These are phyloP conservation scores for Hemileia vastatrix DNA, from an alignment of 1,284 basidiomycete genomes.

Conservation along the genomic window DNA sequence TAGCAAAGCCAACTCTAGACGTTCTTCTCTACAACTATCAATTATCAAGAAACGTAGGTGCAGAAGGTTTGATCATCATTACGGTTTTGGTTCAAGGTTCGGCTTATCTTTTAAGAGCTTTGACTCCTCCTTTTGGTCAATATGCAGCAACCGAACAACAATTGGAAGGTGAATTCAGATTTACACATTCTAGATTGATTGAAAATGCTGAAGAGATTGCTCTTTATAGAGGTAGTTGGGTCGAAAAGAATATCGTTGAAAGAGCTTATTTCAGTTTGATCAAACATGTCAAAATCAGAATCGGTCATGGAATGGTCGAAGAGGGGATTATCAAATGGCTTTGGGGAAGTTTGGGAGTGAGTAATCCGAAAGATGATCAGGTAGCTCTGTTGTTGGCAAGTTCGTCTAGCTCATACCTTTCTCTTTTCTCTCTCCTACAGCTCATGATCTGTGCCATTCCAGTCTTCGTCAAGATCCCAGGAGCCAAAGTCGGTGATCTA, in stretches of 20 bases:
- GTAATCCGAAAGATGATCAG: constrained; percentile 31
- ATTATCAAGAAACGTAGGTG: constrained; percentile 83
- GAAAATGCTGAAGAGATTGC: constrained; percentile 92
- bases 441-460: constrained; percentile 86
- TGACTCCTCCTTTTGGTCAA: constrained; percentile 83
- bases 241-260: constrained; percentile 86
- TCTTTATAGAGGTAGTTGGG: constrained; percentile 78
- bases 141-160: constrained; percentile 66
- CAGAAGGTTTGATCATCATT: constrained; percentile 79
- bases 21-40: constrained; percentile 91
- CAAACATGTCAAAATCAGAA: constrained; percentile 71
- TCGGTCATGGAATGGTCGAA: constrained; percentile 84
- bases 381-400: constrained; percentile 1
- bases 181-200: constrained; percentile 79
- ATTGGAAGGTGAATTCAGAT: constrained; percentile 79
- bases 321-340: constrained; percentile 93
- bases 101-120: constrained; percentile 62
- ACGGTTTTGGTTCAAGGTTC: constrained; percentile 74
- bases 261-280: constrained; percentile 77
- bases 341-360: constrained; percentile 85
- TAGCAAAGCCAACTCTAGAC: constrained; percentile 86
- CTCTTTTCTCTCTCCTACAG: background rate
- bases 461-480: constrained; percentile 79
- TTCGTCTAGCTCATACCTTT: constrained; percentile 21
- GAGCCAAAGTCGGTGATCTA: constrained; percentile 46